Base-by-base conservation (phyloP, 129 eudicot species). In the Flaveria trinervia region DNA sequence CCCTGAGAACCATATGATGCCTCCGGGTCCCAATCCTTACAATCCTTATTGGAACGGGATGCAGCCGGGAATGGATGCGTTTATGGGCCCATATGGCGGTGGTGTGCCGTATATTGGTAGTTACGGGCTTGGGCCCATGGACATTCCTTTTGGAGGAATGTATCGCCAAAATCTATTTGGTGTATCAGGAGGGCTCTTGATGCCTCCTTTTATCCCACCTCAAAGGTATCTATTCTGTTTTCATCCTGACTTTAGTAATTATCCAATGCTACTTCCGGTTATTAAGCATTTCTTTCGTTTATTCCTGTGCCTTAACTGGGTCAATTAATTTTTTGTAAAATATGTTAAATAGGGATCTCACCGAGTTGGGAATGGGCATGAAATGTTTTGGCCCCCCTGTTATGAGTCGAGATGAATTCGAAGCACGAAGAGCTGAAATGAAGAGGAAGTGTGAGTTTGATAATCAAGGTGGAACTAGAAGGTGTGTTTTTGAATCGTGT, bases 401-500 rank as follows among this genome's bases (percentile, higher is more conserved):
- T 52, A 81, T 91, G 96, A 87, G 95, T 67, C 82, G 96, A 46
- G 92, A 89, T 85, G 94, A 91, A 79, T 95, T 89, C 82, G 96
- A 95, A 83, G 99, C 99, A 73, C 88, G 90, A n/a, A 88, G 93
- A 79, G 90, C 92, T 43, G 92, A 94, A 74, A 36, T 91, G 13
- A 95, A 81, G 81, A 62, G 92, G 84, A 89, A 91, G 79, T 88
- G 85, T 20, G 99, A 91, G 26, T 85, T 86, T 77, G 97, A 94
- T 83, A 84, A 86, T 73, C 86, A 83, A 12, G 87, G 84, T 74
- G 74, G 74, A 65, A 39, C 79, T 0, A 79, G 75, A 64, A 88
- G 96, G 97, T 91, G 77, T 77, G 56, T 54, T 65, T 17, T 17
- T 69, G 6, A 61, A 9, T 17, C 51, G 7, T 64, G 18, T 7